Evolutionary conservation across 2,329 filamentous ascomycete species (phyloP), one percentile per base, ranked within the genome.

Genomic region (Alternaria sp.): DNA sequence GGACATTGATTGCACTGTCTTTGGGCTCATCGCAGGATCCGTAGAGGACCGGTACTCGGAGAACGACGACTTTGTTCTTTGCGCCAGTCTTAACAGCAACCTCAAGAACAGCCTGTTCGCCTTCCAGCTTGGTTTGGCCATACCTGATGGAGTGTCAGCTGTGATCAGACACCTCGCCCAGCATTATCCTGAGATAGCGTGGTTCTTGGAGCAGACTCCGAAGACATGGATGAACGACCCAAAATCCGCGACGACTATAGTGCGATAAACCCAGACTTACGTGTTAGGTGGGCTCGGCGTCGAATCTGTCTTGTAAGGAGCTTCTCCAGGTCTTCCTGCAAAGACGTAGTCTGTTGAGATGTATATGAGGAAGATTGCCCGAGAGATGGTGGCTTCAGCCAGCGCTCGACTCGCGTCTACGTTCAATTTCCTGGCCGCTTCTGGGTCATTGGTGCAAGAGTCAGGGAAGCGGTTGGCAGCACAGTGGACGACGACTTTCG

Each of bases 401-500:
- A 97, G 86, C 9, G 82, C 81, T 51, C 84, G 82, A 50, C 92
- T 91, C 3, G 93, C 91, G 4, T 88, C 85, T 12, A 95, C 88
- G 74, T 97, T 97, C 72, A 96, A 84, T 17, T 85, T 86, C 63
- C 86, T 87, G 4, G 93, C 92, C 57, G 88, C 91, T 62, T 90
- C 87, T 3, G 93, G 93, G 77, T 97, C 88, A 67, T 88, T 86
- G 72, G 93, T 91, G 74, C 93, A 95, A 76, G 91, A 91, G 80
- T 97, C 93, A 3, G 94, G 93, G 73, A 91, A 96, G 65, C 93
- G 89, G 79, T 97, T 94, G 49, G 93, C 93, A 44, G 93, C 94
- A 93, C 93, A 95, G 78, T 97, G 93, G 36, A 97, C 87, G 47
- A 97, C 88, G 56, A 91, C 92, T 64, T 90, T 83, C 7, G 93